A percentile compares a stretch with the other conserved stretches of the same genome.
Conservation (phyloP, 192 early-diverging fungal genomes). For the Phycomyces nitens region DNA sequence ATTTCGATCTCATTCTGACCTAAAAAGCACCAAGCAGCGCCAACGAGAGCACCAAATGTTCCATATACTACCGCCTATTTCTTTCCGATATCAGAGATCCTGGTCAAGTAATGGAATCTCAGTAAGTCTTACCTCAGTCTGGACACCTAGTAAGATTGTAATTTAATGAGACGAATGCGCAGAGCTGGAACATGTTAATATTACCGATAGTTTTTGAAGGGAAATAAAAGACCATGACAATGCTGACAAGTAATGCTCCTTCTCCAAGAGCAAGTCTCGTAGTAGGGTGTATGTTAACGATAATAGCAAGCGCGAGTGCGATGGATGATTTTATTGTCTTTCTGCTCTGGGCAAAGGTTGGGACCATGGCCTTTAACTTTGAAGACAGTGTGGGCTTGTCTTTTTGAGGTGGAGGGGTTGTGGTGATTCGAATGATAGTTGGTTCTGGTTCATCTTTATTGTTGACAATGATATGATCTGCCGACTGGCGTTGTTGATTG, state of each 20-base stretch:
- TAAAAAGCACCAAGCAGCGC: constrained; percentile 23
- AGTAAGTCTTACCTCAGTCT: constrained; percentile 23
- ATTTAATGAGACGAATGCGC: too few species aligned
- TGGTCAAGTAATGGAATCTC: not conserved
- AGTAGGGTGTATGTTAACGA: constrained; percentile 4
- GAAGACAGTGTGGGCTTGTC: not conserved
- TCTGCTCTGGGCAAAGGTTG: constrained; percentile 12
- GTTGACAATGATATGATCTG: too few species aligned
- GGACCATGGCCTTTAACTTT: not conserved
- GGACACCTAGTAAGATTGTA: constrained; percentile 14
- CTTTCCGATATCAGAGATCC: not conserved
- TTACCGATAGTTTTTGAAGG: constrained; percentile 20
- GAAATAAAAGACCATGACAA: constrained; percentile 22
- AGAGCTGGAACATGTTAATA: not conserved
- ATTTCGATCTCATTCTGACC: constrained; percentile 10
- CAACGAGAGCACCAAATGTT: constrained; percentile 8
- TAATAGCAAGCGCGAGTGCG: constrained; percentile 5
- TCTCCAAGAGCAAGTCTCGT: constrained; percentile 1
- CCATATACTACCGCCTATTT: constrained; percentile 10
- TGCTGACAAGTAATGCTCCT: constrained; percentile 4
- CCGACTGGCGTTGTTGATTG: too few species aligned
- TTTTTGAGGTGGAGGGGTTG: too few species aligned
- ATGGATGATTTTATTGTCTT: constrained; percentile 19
- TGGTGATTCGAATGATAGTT: too few species aligned
- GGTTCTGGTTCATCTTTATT: too few species aligned